phyloP scores from a whole-genome alignment of 345 rosid genomes.

The Schrenkiella parvula region DNA sequence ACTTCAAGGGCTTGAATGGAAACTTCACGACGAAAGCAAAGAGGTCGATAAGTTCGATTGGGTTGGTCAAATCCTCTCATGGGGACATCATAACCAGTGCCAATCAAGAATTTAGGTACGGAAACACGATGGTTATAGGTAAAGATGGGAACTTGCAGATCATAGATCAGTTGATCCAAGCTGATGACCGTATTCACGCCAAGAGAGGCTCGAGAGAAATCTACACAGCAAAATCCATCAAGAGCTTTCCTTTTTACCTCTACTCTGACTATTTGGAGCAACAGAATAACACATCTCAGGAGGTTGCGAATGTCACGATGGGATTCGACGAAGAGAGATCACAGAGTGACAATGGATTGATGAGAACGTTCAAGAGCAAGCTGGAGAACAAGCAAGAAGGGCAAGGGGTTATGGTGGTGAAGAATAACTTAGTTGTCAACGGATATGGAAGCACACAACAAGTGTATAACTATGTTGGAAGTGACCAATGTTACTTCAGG shows the following conservation, averaged over 20 bases:
- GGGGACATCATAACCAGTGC: conserved; percentile 55
- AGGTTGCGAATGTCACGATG: conserved; percentile 41
- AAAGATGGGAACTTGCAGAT: conserved; percentile 52
- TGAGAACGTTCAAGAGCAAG: conserved; percentile 24
- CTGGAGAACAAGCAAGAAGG: conserved; percentile 56
- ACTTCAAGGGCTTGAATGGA: conserved; percentile 57
- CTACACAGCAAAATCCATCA: conserved; percentile 35
- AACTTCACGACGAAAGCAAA: conserved; percentile 44
- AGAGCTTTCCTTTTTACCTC: conserved; percentile 44
- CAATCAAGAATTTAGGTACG: conserved; percentile 48
- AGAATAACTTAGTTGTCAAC: conserved; percentile 43
- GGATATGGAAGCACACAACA: conserved; percentile 54
- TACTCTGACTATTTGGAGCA: conserved; percentile 36
- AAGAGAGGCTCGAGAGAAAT: conserved; percentile 25
- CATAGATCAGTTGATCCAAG: conserved; percentile 54
- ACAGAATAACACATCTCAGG: conserved; percentile 33
- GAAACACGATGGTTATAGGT: conserved; percentile 53
- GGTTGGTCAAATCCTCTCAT: conserved; percentile 66
- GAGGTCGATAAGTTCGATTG: conserved; percentile 50
- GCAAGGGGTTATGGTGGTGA: conserved; percentile 43
- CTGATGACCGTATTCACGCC: conserved; percentile 45
- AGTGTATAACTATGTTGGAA: conserved; percentile 47
- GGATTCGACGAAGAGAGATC: conserved; percentile 55
- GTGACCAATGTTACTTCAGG: conserved; percentile 59
- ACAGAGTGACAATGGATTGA: conserved; percentile 18